Conservation (phyloP, 345 rosid species). For the Citrus mangshanensis region DNA sequence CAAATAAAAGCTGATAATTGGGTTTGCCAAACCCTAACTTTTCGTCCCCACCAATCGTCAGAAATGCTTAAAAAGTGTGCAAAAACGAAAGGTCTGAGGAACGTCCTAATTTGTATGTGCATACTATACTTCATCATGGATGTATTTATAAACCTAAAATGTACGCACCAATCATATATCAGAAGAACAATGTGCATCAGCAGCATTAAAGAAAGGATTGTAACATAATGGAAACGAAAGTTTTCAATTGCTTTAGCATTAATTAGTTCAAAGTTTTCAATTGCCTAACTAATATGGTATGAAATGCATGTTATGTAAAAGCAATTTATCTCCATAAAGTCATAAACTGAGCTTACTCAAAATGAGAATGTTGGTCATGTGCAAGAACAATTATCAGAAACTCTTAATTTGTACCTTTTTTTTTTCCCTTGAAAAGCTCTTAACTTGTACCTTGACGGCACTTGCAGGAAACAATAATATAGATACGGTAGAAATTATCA, state of each 20-base stretch:
- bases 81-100: not conserved
- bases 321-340: not conserved
- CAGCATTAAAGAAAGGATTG: not conserved
- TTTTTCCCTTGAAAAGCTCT: too few species aligned
- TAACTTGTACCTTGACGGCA: not conserved
- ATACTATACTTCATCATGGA: not conserved
- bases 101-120: too few species aligned
- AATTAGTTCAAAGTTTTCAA: not conserved
- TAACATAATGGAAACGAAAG: not conserved
- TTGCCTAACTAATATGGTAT: not conserved
- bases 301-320: not conserved
- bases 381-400: not conserved
- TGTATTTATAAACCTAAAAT: not conserved
- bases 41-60: slow-evolving; percentile 5
- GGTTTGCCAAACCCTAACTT: slow-evolving; percentile 10
- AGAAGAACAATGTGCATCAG: not conserved
- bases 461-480: not conserved
- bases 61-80: not conserved
- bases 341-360: not conserved
- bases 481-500: too few species aligned
- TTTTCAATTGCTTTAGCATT: not conserved
- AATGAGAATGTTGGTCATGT: not conserved
- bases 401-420: too few species aligned
- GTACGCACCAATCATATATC: not conserved
- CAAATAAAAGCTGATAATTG: slow-evolving; percentile 1